A percentile compares a stretch with the other conserved stretches of the same genome.
These are phyloP conservation scores for Tricholoma matsutake DNA, from an alignment of 768 basidiomycete genomes.

Conservation along the genomic window DNA sequence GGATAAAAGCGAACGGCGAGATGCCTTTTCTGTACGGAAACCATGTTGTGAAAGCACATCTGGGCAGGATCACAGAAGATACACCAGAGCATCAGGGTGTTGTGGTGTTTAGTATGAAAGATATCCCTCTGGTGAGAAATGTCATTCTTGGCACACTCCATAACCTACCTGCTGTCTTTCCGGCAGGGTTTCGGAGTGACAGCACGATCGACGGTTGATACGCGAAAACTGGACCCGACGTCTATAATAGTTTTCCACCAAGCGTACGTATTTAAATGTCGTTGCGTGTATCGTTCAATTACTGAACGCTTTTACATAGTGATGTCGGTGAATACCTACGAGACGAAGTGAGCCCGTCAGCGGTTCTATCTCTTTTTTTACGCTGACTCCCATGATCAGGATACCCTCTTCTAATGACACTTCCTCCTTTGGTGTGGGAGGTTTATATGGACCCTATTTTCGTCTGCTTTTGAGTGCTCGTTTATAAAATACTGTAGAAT, in stretches of 20 bases:
- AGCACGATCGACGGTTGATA: constrained; percentile 92
- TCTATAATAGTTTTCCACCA: constrained; percentile 98
- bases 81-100: constrained; percentile 99
- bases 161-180: background rate
- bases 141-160: background rate
- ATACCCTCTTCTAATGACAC: constrained; percentile 65
- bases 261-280: constrained; percentile 55
- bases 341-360: constrained; percentile 68
- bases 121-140: constrained; percentile 77
- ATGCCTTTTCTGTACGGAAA: constrained; percentile 99
- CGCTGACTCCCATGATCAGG: constrained; percentile 38
- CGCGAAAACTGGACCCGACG: constrained; percentile 95
- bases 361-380: constrained; percentile 1
- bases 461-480: constrained; percentile 45
- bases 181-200: constrained; percentile 92
- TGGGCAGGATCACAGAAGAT: constrained; percentile 98
- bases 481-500: constrained; percentile 22
- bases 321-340: constrained; percentile 98
- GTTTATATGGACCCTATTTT: constrained; percentile 14
- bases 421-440: constrained; percentile 9
- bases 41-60: constrained; percentile 95
- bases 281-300: constrained; percentile 8
- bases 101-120: constrained; percentile 93
- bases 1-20: constrained; percentile 99
- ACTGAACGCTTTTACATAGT: constrained; percentile 35